phyloP scores from a whole-genome alignment of 179 eudicot species.

The Gypsophila paniculata region DNA sequence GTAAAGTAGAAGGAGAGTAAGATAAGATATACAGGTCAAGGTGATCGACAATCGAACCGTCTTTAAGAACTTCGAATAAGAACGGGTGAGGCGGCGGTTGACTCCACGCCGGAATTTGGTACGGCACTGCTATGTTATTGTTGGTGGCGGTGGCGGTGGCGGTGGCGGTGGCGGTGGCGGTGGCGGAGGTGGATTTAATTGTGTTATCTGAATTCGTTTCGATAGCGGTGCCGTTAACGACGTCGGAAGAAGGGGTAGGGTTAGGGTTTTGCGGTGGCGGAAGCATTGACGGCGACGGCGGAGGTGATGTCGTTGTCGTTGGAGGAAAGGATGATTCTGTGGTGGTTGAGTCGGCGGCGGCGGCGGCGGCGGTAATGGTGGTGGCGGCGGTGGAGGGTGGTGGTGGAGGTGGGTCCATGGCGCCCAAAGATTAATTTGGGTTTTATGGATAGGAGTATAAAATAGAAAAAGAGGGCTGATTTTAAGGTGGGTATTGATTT shows the following conservation, averaged over 20 bases:
- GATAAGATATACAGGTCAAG: constrained; percentile 57
- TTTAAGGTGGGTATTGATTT: too few species aligned
- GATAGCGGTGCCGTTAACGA: not conserved
- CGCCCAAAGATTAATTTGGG: constrained; percentile 19
- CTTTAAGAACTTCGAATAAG: constrained; percentile 75
- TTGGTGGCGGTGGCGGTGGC: not conserved
- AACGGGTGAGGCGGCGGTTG: constrained; percentile 58
- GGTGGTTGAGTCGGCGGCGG: not conserved
- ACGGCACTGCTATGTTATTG: constrained; percentile 43
- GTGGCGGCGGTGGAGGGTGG: constrained; percentile 19
- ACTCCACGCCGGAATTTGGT: constrained; percentile 74
- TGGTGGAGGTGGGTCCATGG: constrained; percentile 54
- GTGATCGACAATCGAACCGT: constrained; percentile 69
- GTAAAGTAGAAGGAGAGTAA: not conserved
- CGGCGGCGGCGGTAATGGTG: constrained; percentile 24
- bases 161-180: constrained; percentile 1
- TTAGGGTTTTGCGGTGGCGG: constrained; percentile 42
- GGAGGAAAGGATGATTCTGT: constrained; percentile 12
- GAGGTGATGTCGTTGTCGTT: too few species aligned
- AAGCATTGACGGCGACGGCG: constrained; percentile 36
- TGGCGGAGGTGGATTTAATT: not conserved
- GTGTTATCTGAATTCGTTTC: constrained; percentile 9
- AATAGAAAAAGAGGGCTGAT: too few species aligned
- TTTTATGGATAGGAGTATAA: not conserved
- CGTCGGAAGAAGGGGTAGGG: constrained; percentile 8